phyloP scores from a whole-genome alignment of 805 yeast species.

The Myxozyma melibiosi region DNA sequence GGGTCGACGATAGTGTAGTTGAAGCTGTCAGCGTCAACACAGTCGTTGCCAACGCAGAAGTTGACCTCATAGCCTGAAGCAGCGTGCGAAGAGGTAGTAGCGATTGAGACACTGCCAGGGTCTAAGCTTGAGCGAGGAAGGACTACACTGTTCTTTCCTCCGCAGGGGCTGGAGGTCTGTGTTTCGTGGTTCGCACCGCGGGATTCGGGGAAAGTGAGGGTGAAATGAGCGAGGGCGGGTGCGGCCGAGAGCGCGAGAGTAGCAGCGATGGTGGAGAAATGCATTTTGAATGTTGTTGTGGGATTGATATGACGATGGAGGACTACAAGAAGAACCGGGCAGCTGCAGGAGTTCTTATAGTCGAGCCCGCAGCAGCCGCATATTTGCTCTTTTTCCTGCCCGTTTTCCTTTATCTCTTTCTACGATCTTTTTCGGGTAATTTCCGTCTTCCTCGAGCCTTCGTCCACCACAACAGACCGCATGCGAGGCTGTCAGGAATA shows the following conservation, averaged over 20 bases:
- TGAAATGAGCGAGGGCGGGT: conserved; percentile 38
- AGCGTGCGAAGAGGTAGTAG: conserved; percentile 33
- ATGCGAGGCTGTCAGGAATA: not conserved
- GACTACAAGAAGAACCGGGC: not conserved
- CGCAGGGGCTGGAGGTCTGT: conserved; percentile 37
- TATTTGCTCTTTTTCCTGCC: no score
- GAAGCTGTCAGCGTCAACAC: conserved; percentile 33
- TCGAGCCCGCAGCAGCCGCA: no score
- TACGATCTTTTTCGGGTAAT: not conserved
- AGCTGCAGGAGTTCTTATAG: no score
- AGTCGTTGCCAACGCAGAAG: conserved; percentile 34
- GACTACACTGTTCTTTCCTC: conserved; percentile 31
- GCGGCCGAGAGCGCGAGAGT: conserved; percentile 24
- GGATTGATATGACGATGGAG: not conserved
- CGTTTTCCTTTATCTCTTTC: not conserved
- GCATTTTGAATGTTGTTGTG: conserved; percentile 21
- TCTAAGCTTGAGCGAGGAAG: conserved; percentile 31
- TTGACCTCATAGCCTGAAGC: conserved; percentile 29
- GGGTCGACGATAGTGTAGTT: conserved; percentile 30
- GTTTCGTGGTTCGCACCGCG: conserved; percentile 37
- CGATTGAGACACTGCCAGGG: conserved; percentile 35
- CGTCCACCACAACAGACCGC: not conserved
- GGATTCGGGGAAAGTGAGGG: conserved; percentile 34
- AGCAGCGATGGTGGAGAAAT: conserved; percentile 19
- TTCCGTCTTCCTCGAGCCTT: no score